phyloP scores from a whole-genome alignment of 495 filamentous ascomycete genomes.

The Hapsidospora chrysogenum region DNA sequence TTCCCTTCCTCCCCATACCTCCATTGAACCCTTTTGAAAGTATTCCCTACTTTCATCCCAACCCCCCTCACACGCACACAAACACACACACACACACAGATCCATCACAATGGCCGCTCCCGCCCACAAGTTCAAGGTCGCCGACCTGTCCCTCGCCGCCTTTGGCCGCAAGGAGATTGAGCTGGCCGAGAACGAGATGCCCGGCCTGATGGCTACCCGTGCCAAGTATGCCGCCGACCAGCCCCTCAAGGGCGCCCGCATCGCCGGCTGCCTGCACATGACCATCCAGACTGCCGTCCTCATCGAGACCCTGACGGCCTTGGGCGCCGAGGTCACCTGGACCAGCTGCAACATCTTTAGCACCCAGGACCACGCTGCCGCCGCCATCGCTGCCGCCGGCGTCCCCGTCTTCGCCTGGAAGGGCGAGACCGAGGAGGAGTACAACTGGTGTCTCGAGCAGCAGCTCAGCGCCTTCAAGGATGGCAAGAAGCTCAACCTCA shows the following conservation, averaged over 20 bases:
- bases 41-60: conserved; percentile 1
- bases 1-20: conserved; percentile 4
- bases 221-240: conserved; percentile 81
- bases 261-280: conserved; percentile 98
- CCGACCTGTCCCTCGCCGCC: conserved; percentile 91
- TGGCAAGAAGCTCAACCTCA: conserved; percentile 89
- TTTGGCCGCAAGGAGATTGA: conserved; percentile 99
- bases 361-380: conserved; percentile 95
- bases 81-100: too few species aligned
- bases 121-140: conserved; percentile 91
- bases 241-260: conserved; percentile 73
- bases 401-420: conserved; percentile 99
- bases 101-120: conserved; percentile 50
- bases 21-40: background rate
- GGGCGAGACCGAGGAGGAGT: conserved; percentile 99
- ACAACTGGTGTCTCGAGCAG: conserved; percentile 98
- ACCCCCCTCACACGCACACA: conserved; percentile 6
- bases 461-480: conserved; percentile 94
- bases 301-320: conserved; percentile 85
- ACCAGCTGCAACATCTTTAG: conserved; percentile 98
- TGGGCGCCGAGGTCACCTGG: conserved; percentile 98
- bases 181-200: conserved; percentile 97
- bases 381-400: conserved; percentile 86
- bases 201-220: conserved; percentile 91
- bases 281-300: conserved; percentile 99